These are phyloP conservation scores for Mortierella claussenii DNA, from an alignment of 192 early-diverging fungal species.

Conservation along the genomic window DNA sequence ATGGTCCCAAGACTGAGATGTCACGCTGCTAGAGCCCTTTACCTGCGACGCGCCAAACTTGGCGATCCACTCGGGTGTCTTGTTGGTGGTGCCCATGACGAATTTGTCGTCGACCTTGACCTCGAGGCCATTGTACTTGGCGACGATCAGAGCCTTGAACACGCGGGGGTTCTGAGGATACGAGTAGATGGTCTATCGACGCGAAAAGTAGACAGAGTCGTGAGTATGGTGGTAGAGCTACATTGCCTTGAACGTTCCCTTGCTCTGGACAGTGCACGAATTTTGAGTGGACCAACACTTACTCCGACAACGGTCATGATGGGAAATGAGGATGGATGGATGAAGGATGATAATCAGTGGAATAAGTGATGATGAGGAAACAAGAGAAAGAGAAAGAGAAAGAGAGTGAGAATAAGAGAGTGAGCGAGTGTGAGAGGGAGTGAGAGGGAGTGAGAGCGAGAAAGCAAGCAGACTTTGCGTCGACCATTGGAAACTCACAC, in stretches of 20 bases:
- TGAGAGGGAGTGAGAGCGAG: background rate
- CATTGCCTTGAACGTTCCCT: no score
- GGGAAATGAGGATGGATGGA: no score
- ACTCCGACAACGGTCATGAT: conserved; percentile 7
- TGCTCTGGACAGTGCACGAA: no score
- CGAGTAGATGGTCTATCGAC: conserved; percentile 62
- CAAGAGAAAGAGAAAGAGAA: background rate
- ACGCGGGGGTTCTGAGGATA: conserved; percentile 76
- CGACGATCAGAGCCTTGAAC: conserved; percentile 66
- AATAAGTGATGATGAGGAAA: background rate
- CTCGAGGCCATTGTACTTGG: conserved; percentile 78
- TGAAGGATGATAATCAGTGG: background rate
- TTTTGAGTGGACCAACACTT: no score
- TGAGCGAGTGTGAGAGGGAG: background rate
- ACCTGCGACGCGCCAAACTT: conserved; percentile 90
- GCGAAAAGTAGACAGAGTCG: no score
- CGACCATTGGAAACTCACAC: no score
- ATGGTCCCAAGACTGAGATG: background rate
- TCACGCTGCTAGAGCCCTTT: no score
- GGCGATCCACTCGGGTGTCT: conserved; percentile 80
- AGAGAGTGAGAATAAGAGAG: background rate
- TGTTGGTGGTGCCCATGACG: conserved; percentile 74
- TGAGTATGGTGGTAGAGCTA: no score
- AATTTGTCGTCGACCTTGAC: conserved; percentile 69
- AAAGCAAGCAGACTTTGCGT: background rate